Base-by-base conservation (phyloP, 352 stramenopile genomes). In the Globisporangium emineosum region DNA sequence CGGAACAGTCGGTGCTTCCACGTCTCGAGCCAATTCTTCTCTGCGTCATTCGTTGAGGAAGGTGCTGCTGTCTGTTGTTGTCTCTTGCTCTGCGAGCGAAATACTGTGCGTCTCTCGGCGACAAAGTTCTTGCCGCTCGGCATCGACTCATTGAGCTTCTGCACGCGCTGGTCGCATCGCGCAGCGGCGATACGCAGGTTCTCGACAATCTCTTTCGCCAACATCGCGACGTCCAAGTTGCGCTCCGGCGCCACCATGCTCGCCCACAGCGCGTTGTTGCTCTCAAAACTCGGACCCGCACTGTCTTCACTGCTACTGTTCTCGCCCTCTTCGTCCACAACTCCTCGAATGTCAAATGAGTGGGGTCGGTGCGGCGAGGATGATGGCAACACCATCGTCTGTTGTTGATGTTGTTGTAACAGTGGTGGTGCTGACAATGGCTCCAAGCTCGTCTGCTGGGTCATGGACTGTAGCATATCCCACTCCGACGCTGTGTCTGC, bases 201-300 rank as follows among this genome's bases (percentile, higher is more conserved):
- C 53, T 61, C 61, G 37, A 86, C 71, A 54, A 83, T 72, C 40
- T 84, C 69, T 27, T 79, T 79, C 2, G 75, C 67, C 25, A 70
- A 25, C 27, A 42, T 21, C 29, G 68, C 37, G 13, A 71, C 55
- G 60, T 67, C 61, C 25, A 56, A 5, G 21, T 67, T 66, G 17
- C 74, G 47, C 56, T 72, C 62, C 3, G 53, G 50, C 8, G 42
- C 66, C 1, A 69, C 43, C 33, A 51, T 37, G 23, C 43, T 68
- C 45, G 52, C 30, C 60, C 60, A 66, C 29, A 66, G 23, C 21
- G 37, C 45, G 17, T 23, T 33, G 25, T 62, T 32, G 33, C 19
- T 54, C 23, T 68, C 62, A 42, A 35, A 57, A 57, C n/a, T 12
- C n/a, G 3, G n/a, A 4, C 19, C 29, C 4, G 3, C 52, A 30